Evolutionary conservation across 2,329 filamentous ascomycete genomes (phyloP).

Genomic region (Aspergillus awamori): DNA sequence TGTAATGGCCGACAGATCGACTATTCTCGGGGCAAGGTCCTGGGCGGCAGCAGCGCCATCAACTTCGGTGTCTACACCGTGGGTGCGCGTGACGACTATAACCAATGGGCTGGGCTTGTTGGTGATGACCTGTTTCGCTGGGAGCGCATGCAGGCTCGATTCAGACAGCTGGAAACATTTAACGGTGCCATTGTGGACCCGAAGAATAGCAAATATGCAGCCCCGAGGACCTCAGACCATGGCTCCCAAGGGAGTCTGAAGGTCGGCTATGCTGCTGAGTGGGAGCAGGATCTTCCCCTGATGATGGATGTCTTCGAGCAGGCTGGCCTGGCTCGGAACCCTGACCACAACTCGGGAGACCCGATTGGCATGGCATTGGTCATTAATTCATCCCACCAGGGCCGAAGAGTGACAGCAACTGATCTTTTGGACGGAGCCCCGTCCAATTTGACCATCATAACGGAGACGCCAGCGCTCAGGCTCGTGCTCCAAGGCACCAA

Average conservation of each 20-base stretch:
- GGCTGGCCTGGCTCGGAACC: constrained; percentile 54
- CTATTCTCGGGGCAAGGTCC: constrained; percentile 54
- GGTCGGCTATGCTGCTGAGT: constrained; percentile 53
- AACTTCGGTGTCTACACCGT: constrained; percentile 60
- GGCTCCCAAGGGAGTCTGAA: constrained; percentile 54
- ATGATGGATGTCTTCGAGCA: constrained; percentile 54
- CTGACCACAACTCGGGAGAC: constrained; percentile 62
- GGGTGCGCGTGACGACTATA: constrained; percentile 63
- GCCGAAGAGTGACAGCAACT: constrained; percentile 54
- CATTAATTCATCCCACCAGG: constrained; percentile 55
- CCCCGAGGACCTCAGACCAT: constrained; percentile 51
- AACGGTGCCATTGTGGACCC: constrained; percentile 45
- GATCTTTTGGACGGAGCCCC: constrained; percentile 52
- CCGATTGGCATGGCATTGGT: constrained; percentile 58
- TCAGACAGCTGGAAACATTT: constrained; percentile 59
- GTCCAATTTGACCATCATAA: constrained; percentile 57
- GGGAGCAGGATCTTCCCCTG: constrained; percentile 53
- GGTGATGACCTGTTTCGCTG: constrained; percentile 61
- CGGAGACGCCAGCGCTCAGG: constrained; percentile 52
- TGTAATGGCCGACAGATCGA: constrained; percentile 50
- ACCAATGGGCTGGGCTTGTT: constrained; percentile 61
- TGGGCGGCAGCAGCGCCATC: constrained; percentile 58
- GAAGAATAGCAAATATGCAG: constrained; percentile 51
- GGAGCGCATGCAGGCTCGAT: constrained; percentile 55
- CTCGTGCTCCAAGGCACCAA: constrained; percentile 52